Percentiles rank a stretch among this genome's conserved stretches.
Conservation (phyloP, 2,329 filamentous ascomycete species). For the Apiospora hydei region DNA sequence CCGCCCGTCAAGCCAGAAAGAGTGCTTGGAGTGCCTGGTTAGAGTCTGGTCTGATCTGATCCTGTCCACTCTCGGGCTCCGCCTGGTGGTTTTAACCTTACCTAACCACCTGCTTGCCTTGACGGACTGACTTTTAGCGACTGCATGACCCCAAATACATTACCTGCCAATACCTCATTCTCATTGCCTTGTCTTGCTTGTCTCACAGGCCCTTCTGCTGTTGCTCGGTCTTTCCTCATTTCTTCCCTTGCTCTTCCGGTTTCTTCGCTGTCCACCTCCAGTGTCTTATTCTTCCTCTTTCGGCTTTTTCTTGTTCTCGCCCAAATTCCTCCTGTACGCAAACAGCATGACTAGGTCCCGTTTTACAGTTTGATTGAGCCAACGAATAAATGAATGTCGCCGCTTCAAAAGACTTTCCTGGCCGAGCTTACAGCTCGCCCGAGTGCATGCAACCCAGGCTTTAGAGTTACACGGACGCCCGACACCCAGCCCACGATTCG, state of each 20-base stretch:
- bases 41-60: conserved; percentile 11
- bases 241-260: background rate
- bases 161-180: background rate
- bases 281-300: background rate
- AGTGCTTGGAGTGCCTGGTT: background rate
- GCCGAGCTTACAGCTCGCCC: conserved; percentile 18
- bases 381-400: conserved; percentile 6
- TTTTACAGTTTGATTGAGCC: conserved; percentile 5
- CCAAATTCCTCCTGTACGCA: background rate
- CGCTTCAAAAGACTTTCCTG: conserved; percentile 12
- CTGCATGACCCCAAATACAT: conserved; percentile 7
- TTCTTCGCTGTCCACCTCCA: background rate
- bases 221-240: background rate
- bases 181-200: conserved; percentile 15
- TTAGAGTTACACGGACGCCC: conserved; percentile 21
- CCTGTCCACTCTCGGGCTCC: background rate
- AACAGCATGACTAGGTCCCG: background rate
- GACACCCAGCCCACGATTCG: background rate
- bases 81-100: conserved; percentile 14
- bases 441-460: conserved; percentile 7
- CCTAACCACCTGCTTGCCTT: conserved; percentile 1
- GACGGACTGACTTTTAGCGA: conserved; percentile 11
- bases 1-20: background rate
- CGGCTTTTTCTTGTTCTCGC: background rate
- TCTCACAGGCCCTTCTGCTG: conserved; percentile 12